These are phyloP conservation scores for Aspergillus sp. DNA, from an alignment of 2,329 filamentous ascomycete species.

Conservation along the genomic window DNA sequence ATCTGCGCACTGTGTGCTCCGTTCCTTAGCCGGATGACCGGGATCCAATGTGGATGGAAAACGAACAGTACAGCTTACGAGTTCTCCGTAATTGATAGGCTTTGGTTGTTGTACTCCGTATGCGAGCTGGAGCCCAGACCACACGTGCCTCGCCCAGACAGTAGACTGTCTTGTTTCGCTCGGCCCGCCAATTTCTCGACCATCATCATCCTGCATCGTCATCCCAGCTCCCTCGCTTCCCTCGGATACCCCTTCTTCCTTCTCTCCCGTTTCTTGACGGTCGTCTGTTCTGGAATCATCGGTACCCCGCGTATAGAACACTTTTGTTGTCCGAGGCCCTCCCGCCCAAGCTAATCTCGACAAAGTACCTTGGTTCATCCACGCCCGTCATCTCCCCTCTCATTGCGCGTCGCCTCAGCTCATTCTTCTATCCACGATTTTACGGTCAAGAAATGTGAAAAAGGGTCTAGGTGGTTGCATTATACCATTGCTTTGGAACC, in stretches of 20 bases:
- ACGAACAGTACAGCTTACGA: neutral
- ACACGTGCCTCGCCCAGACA: constrained; percentile 13
- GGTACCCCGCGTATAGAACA: neutral
- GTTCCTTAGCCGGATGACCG: neutral
- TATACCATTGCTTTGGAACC: constrained; percentile 3
- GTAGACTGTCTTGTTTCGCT: constrained; percentile 1
- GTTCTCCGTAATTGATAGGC: neutral
- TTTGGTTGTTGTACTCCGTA: neutral
- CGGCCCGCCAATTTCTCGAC: constrained; percentile 9
- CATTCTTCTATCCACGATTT: constrained; percentile 1
- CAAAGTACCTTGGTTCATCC: constrained; percentile 3
- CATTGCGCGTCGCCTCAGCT: constrained; percentile 1
- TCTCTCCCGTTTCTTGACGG: neutral
- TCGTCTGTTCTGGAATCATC: neutral
- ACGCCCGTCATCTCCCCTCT: constrained; percentile 1
- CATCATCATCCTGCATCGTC: constrained; percentile 9
- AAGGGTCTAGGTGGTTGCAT: constrained; percentile 5
- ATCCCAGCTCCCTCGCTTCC: constrained; percentile 6
- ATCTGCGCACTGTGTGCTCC: neutral
- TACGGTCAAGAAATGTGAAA: constrained; percentile 16
- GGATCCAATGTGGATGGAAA: neutral
- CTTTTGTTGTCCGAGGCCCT: neutral
- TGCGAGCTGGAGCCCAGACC: constrained; percentile 4
- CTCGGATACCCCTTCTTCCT: neutral
- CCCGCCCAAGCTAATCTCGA: neutral